Evolutionary conservation across 1,284 basidiomycete species (phyloP).

Genomic region (Irpex sp.): DNA sequence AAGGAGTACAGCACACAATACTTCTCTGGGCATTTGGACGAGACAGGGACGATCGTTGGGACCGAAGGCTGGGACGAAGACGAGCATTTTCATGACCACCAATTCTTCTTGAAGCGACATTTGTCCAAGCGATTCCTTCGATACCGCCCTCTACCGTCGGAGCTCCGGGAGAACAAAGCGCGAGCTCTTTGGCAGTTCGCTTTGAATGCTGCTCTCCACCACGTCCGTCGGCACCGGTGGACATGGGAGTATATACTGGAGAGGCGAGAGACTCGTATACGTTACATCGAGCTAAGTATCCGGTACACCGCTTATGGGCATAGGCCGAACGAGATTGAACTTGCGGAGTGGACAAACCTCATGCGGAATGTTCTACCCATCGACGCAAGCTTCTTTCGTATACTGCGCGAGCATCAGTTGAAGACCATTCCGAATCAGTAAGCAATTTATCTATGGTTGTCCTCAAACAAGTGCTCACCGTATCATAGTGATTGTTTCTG

Average conservation of each 20-base stretch:
- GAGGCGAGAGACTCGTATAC: slow-evolving; percentile 12
- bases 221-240: slow-evolving; percentile 4
- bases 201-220: background rate
- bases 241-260: slow-evolving; percentile 11
- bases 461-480: background rate
- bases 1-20: slow-evolving; percentile 13
- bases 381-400: slow-evolving; percentile 14
- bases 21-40: slow-evolving; percentile 7
- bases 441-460: too few relatives aligned
- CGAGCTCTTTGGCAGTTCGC: slow-evolving; percentile 10
- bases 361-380: slow-evolving; percentile 5
- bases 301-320: slow-evolving; percentile 12
- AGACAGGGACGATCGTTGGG: slow-evolving; percentile 7
- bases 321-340: slow-evolving; percentile 7
- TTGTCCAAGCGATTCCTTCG: slow-evolving; percentile 5
- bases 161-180: slow-evolving; percentile 2
- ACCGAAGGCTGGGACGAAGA: slow-evolving; percentile 11
- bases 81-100: background rate
- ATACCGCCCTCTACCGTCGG: background rate
- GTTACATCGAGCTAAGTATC: slow-evolving; percentile 15
- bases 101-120: slow-evolving; percentile 6
- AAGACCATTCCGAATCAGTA: slow-evolving; percentile 20
- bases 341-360: slow-evolving; percentile 5
- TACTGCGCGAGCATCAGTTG: slow-evolving; percentile 10
- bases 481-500: slow-evolving; percentile 18